These are phyloP conservation scores for Lyophyllum shimeji DNA, from an alignment of 768 basidiomycete genomes.

Conservation along the genomic window DNA sequence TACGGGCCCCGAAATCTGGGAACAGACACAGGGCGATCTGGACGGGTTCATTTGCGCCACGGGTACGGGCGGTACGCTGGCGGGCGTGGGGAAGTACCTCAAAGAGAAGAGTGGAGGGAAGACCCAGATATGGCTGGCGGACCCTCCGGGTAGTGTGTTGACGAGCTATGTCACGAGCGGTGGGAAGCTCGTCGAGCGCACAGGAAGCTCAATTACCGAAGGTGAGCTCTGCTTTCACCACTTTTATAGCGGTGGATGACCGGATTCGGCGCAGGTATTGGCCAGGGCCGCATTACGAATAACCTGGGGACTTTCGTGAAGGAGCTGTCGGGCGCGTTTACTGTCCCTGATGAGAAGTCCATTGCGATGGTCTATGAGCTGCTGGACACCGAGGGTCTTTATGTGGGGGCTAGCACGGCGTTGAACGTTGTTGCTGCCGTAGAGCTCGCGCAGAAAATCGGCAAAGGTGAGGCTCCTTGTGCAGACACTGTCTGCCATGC, in stretches of 20 bases:
- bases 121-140: conserved; percentile 91
- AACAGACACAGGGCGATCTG: conserved; percentile 73
- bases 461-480: conserved; percentile 55
- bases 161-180: conserved; percentile 81
- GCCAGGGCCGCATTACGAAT: conserved; percentile 92
- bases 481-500: background rate
- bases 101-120: conserved; percentile 79
- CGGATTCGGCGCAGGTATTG: conserved; percentile 65
- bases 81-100: conserved; percentile 82
- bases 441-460: conserved; percentile 82
- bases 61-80: conserved; percentile 94
- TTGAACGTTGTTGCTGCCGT: conserved; percentile 94
- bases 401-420: conserved; percentile 92
- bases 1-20: conserved; percentile 97
- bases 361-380: conserved; percentile 94
- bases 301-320: conserved; percentile 85
- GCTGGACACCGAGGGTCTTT: conserved; percentile 89
- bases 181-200: conserved; percentile 71
- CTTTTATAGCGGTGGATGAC: conserved; percentile 2
- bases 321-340: conserved; percentile 78
- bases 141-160: conserved; percentile 94
- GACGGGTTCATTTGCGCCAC: conserved; percentile 95
- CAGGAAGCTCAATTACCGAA: conserved; percentile 90
- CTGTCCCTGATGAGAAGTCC: conserved; percentile 84
- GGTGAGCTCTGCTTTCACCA: conserved; percentile 42